Base-by-base conservation (phyloP, 1,284 basidiomycete genomes). In the Cryptococcus sp. region DNA sequence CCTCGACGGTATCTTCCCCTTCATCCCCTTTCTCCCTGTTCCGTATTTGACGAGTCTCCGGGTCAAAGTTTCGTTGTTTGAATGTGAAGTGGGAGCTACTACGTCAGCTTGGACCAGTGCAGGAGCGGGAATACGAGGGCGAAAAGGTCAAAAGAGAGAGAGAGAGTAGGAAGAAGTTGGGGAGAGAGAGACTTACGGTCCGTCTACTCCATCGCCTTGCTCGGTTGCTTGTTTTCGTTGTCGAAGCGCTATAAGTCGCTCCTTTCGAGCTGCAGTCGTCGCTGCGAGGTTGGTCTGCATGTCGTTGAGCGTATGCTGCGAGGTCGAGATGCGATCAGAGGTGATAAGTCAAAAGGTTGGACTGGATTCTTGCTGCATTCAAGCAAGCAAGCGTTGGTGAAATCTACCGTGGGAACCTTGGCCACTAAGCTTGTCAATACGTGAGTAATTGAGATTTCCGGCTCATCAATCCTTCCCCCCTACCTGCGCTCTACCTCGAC, bases 61-160 rank as follows among this genome's bases (percentile, higher is more conserved):
- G 87, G 70, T 94, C 89, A 71, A 87, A 94, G 63, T 90, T 91
- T 38, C 90, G 80, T 59, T 78, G 82, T 62, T 83, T 83, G 50
- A 93, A 77, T 16, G 59, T 53, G 49, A 88, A 74, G 25, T 83
- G 76, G 52, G 79, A 79, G 37, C 71, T 73, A 51, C 40, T 21
- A 10, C 48, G 39, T 38, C 43, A 26, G 44, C 40, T 22, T 24
- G 21, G 19, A 45, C 44, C 42, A 43, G 10, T 41, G 24, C 51
- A 49, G 25, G n/a, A n/a, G n/a, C n/a, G n/a, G n/a, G n/a, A n/a
- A n/a, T n/a, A n/a, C n/a, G n/a, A n/a, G n/a, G n/a, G n/a, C n/a
- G n/a, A n/a, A n/a, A n/a, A n/a, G n/a, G n/a, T n/a, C n/a, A n/a
- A n/a, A n/a, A n/a, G n/a, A n/a, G n/a, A n/a, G n/a, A n/a, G n/a